A percentile compares a stretch with the other conserved stretches of the same genome.
Conservation (phyloP, 169 alveolate species). For the Babesia bigemina region DNA sequence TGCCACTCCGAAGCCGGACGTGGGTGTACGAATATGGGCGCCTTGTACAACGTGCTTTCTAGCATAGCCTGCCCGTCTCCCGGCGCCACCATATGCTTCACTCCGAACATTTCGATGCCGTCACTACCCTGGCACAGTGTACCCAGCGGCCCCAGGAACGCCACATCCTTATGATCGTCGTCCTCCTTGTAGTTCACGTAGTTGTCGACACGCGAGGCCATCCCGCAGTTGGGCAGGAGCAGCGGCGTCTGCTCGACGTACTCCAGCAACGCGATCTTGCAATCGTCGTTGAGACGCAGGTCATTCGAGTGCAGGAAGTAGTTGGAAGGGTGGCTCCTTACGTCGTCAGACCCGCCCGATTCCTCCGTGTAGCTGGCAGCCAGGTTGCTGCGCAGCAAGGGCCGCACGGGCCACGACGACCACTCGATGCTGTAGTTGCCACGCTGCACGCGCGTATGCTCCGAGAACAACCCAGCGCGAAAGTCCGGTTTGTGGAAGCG, state of each 20-base stretch:
- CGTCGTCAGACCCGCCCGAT: constrained; percentile 34
- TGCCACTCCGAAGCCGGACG: constrained; percentile 27
- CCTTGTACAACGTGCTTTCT: constrained; percentile 72
- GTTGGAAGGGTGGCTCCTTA: constrained; percentile 67
- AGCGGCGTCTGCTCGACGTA: constrained; percentile 84
- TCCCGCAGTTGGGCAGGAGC: constrained; percentile 78
- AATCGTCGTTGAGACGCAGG: constrained; percentile 77
- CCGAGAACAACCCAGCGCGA: constrained; percentile 57
- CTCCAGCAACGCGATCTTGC: constrained; percentile 82
- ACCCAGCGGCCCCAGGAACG: constrained; percentile 66
- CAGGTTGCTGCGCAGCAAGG: constrained; percentile 33
- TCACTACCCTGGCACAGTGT: constrained; percentile 27
- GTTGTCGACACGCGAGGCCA: constrained; percentile 81
- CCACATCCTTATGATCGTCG: constrained; percentile 13
- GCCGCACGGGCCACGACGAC: constrained; percentile 67
- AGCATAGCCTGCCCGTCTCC: constrained; percentile 71
- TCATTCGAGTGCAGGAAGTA: constrained; percentile 70
- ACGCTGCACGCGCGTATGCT: constrained; percentile 54
- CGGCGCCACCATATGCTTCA: constrained; percentile 38
- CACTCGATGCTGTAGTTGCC: constrained; percentile 65
- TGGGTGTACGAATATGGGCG: constrained; percentile 74
- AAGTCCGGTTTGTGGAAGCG: constrained; percentile 82
- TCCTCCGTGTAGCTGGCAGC: constrained; percentile 53
- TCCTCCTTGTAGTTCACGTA: constrained; percentile 60
- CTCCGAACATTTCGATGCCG: constrained; percentile 62